phyloP scores from a whole-genome alignment of 495 filamentous ascomycete genomes.

The Tuber umbilicatum region DNA sequence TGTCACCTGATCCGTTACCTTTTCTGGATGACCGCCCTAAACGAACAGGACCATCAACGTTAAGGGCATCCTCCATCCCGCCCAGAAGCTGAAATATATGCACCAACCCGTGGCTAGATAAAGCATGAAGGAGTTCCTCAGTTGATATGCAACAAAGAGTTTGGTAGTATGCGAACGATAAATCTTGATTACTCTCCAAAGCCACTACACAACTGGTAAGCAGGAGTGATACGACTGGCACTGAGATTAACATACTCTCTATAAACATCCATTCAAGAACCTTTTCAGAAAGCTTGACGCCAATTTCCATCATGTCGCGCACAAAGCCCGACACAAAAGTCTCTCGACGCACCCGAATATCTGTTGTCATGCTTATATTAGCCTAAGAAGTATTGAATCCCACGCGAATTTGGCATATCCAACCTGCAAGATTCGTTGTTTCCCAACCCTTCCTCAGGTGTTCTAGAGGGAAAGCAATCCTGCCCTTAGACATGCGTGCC shows the following conservation, averaged over 20 bases:
- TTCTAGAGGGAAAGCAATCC: slow-evolving; percentile 39
- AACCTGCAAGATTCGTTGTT: slow-evolving; percentile 20
- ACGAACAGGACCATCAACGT: slow-evolving; percentile 13
- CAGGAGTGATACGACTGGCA: slow-evolving; percentile 15
- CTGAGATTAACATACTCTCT: slow-evolving; percentile 40
- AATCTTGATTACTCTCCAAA: slow-evolving; percentile 53
- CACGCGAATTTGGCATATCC: slow-evolving; percentile 42
- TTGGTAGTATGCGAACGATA: slow-evolving; percentile 60
- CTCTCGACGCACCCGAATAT: slow-evolving; percentile 53
- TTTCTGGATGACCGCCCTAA: not conserved
- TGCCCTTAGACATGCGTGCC: not conserved
- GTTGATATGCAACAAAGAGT: slow-evolving; percentile 41
- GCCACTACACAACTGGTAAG: slow-evolving; percentile 46
- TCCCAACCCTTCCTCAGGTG: slow-evolving; percentile 27
- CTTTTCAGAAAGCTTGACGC: slow-evolving; percentile 57
- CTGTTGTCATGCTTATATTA: slow-evolving; percentile 29
- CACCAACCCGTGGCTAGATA: slow-evolving; percentile 22
- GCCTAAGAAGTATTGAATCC: slow-evolving; percentile 15
- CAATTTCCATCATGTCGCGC: slow-evolving; percentile 52
- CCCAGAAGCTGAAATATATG: slow-evolving; percentile 36
- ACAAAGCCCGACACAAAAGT: slow-evolving; percentile 63
- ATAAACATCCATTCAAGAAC: slow-evolving; percentile 65
- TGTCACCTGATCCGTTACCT: slow-evolving; percentile 1
- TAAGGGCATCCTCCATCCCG: slow-evolving; percentile 32
- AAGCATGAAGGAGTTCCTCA: slow-evolving; percentile 5